These are phyloP conservation scores for Exophiala alcalophila DNA, from an alignment of 2,329 filamentous ascomycete genomes.

Conservation along the genomic window DNA sequence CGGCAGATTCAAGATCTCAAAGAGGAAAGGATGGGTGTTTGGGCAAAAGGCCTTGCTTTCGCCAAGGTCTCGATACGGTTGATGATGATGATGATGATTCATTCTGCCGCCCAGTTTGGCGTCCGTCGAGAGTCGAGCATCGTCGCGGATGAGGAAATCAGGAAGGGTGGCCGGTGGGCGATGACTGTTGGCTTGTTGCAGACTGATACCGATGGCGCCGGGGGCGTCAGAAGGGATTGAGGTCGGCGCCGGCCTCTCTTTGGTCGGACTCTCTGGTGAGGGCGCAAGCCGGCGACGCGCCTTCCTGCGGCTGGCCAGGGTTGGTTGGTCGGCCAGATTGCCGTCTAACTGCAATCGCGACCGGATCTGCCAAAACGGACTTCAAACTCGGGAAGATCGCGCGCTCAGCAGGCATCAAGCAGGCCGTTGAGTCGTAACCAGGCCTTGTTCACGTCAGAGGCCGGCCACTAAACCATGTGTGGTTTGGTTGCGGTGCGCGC, in stretches of 20 bases:
- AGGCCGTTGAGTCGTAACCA: too few relatives aligned
- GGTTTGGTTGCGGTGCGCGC: background rate
- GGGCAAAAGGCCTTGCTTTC: background rate
- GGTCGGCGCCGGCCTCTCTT: slow-evolving; percentile 5
- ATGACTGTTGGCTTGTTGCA: too few relatives aligned
- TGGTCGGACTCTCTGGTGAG: slow-evolving; percentile 14
- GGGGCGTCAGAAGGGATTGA: slow-evolving; percentile 1
- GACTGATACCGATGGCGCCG: slow-evolving; percentile 2
- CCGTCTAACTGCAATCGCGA: slow-evolving; percentile 1
- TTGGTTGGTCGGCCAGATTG: too few relatives aligned
- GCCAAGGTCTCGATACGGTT: too few relatives aligned
- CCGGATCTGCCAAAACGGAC: slow-evolving; percentile 14
- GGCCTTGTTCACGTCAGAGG: slow-evolving; percentile 11
- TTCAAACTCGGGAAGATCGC: slow-evolving; percentile 17
- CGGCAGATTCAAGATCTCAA: background rate
- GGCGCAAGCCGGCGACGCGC: background rate
- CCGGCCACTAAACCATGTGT: background rate
- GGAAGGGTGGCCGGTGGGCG: too few relatives aligned
- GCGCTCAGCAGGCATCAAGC: background rate
- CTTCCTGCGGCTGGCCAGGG: too few relatives aligned
- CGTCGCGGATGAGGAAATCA: too few relatives aligned
- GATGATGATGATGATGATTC: too few relatives aligned
- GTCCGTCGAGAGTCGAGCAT: too few relatives aligned
- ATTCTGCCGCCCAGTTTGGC: too few relatives aligned
- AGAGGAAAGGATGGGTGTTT: background rate